Percentiles rank a stretch among this genome's conserved stretches.
Evolutionary conservation across 31 red algal genomes (phyloP).

Genomic region (Asparagopsis taxiformis): DNA sequence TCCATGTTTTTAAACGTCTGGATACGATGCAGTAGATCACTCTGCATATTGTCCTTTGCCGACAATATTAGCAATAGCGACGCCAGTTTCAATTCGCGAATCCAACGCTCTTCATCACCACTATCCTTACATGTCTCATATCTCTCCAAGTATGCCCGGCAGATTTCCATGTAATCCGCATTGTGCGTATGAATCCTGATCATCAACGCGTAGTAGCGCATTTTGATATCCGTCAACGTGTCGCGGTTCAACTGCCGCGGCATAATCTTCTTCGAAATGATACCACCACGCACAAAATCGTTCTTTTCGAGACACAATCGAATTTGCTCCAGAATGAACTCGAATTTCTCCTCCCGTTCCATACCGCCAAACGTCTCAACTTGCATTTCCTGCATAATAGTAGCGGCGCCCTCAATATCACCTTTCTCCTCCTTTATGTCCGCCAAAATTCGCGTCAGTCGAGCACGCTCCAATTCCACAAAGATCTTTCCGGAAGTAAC

Average conservation of each 20-base stretch:
- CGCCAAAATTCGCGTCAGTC: constrained; percentile 79
- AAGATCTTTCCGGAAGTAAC: constrained; percentile 93
- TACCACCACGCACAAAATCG: constrained; percentile 82
- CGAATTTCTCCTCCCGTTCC: constrained; percentile 91
- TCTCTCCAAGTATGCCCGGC: constrained; percentile 70
- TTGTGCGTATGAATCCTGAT: constrained; percentile 80
- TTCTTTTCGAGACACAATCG: constrained; percentile 88
- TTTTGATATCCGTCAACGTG: constrained; percentile 57
- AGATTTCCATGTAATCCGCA: constrained; percentile 73
- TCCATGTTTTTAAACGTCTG: constrained; percentile 62
- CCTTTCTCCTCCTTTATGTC: constrained; percentile 80
- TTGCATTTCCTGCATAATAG: constrained; percentile 96
- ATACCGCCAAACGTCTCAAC: constrained; percentile 97
- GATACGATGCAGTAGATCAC: constrained; percentile 78
- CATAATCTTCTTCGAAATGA: constrained; percentile 93
- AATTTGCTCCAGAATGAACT: constrained; percentile 97
- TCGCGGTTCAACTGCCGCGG: constrained; percentile 70
- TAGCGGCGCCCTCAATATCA: constrained; percentile 72
- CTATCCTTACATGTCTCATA: constrained; percentile 53
- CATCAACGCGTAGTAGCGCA: constrained; percentile 82
- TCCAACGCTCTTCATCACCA: constrained; percentile 30
- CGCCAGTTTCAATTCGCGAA: constrained; percentile 66
- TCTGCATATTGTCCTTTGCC: constrained; percentile 66
- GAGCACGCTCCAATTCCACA: constrained; percentile 90
- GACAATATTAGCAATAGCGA: constrained; percentile 63